phyloP scores from a whole-genome alignment of 805 yeast species.

The Isabelozyma heimii region DNA sequence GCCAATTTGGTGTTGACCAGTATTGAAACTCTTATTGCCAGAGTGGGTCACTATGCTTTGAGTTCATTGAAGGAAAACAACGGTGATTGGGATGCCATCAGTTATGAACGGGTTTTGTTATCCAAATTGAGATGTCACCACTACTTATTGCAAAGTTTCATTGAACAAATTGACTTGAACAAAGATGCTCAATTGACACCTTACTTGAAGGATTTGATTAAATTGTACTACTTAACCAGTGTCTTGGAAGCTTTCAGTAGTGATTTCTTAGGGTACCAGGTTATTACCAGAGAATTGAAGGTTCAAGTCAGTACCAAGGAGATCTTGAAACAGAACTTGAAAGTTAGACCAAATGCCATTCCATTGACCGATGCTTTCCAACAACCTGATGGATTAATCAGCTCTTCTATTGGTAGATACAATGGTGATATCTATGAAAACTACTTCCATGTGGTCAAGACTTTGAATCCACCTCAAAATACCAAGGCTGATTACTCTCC shows the following conservation, averaged over 20 bases:
- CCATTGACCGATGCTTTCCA: constrained; percentile 83
- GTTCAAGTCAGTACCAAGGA: constrained; percentile 7
- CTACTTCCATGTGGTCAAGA: constrained; percentile 58
- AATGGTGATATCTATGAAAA: constrained; percentile 83
- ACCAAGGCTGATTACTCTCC: constrained; percentile 63
- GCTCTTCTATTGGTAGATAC: constrained; percentile 77
- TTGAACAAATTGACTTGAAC: constrained; percentile 31
- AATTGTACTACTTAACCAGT: constrained; percentile 54
- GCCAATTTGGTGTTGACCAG: constrained; percentile 16
- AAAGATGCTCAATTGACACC: constrained; percentile 43
- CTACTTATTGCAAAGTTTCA: constrained; percentile 42
- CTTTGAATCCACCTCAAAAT: constrained; percentile 46
- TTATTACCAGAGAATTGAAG: constrained; percentile 44
- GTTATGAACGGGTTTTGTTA: constrained; percentile 43
- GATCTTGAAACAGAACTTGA: constrained; percentile 25
- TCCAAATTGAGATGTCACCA: constrained; percentile 53
- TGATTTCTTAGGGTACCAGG: constrained; percentile 62
- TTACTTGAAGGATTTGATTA: constrained; percentile 53
- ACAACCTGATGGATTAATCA: constrained; percentile 74
- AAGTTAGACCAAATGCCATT: constrained; percentile 61
- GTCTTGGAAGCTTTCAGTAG: constrained; percentile 69
- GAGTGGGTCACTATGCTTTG: constrained; percentile 33
- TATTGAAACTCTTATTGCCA: constrained; percentile 35
- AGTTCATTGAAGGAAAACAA: constrained; percentile 28
- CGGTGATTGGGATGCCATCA: constrained; percentile 45